phyloP scores from a whole-genome alignment of 768 basidiomycete species.

The Russula brevipes region DNA sequence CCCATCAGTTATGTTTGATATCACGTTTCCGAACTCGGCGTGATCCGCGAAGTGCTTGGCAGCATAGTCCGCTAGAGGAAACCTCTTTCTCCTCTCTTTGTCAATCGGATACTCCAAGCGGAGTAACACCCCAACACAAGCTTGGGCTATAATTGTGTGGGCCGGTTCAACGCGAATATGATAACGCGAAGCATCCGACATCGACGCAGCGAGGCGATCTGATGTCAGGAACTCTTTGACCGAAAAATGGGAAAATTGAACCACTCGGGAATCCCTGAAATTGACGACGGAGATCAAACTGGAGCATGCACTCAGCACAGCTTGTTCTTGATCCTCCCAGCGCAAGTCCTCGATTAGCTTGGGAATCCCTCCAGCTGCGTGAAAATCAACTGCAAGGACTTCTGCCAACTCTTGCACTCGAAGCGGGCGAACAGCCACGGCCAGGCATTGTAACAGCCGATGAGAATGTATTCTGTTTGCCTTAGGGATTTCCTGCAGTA shows the following conservation, averaged over 20 bases:
- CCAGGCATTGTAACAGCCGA: too few species aligned
- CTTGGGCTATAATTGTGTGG: not conserved
- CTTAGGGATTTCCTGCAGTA: too few species aligned
- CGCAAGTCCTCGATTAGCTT: not conserved
- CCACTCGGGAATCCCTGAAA: not conserved
- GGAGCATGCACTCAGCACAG: not conserved
- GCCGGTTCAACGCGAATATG: not conserved
- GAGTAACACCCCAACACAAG: not conserved
- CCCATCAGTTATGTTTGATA: not conserved
- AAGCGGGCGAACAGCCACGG: too few species aligned
- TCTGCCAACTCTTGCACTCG: too few species aligned
- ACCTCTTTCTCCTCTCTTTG: not conserved
- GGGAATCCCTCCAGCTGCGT: not conserved
- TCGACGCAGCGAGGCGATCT: not conserved
- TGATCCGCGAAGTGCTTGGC: constrained; percentile 1
- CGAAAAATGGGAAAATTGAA: not conserved
- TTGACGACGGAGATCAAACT: not conserved
- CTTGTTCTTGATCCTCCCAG: constrained; percentile 1
- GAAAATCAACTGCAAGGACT: not conserved
- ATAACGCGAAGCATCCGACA: not conserved
- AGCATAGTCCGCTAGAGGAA: not conserved
- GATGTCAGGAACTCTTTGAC: not conserved
- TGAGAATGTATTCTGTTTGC: too few species aligned
- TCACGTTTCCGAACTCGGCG: not conserved
- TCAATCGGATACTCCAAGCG: not conserved